Conservation (phyloP, 1,284 basidiomycete genomes). For the Agroathelia rolfsii region DNA sequence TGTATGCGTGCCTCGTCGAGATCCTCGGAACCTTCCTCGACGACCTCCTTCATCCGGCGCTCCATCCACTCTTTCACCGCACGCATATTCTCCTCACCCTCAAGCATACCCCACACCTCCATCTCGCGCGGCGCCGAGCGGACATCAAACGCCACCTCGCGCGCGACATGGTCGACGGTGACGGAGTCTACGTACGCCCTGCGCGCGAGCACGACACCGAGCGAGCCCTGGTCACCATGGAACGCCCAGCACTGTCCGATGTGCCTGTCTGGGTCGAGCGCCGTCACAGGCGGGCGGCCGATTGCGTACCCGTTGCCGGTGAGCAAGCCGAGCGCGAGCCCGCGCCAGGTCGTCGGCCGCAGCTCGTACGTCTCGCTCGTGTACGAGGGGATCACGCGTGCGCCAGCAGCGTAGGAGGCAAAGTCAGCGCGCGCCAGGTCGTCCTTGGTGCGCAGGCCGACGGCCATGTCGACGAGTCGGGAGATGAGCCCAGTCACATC, state of each 20-base stretch:
- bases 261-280: conserved; percentile 73
- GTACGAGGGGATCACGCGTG: conserved; percentile 67
- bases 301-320: conserved; percentile 53
- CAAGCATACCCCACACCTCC: conserved; percentile 84
- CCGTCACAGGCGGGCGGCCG: conserved; percentile 76
- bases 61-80: conserved; percentile 44
- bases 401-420: conserved; percentile 80
- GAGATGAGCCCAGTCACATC: conserved; percentile 66
- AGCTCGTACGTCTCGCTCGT: conserved; percentile 74
- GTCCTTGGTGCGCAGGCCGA: conserved; percentile 75
- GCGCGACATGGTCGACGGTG: conserved; percentile 82
- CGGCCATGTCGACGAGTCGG: conserved; percentile 63
- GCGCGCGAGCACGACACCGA: conserved; percentile 72
- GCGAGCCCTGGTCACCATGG: conserved; percentile 62
- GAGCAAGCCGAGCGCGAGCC: conserved; percentile 40
- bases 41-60: conserved; percentile 25
- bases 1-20: conserved; percentile 25
- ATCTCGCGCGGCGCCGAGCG: conserved; percentile 76
- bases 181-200: conserved; percentile 66
- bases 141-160: conserved; percentile 70
- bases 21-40: conserved; percentile 26
- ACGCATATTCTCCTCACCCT: conserved; percentile 60
- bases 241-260: conserved; percentile 94
- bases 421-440: conserved; percentile 75
- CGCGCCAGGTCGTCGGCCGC: conserved; percentile 32